phyloP scores from a whole-genome alignment of 2,329 filamentous ascomycete genomes.

The Alternaria panax region DNA sequence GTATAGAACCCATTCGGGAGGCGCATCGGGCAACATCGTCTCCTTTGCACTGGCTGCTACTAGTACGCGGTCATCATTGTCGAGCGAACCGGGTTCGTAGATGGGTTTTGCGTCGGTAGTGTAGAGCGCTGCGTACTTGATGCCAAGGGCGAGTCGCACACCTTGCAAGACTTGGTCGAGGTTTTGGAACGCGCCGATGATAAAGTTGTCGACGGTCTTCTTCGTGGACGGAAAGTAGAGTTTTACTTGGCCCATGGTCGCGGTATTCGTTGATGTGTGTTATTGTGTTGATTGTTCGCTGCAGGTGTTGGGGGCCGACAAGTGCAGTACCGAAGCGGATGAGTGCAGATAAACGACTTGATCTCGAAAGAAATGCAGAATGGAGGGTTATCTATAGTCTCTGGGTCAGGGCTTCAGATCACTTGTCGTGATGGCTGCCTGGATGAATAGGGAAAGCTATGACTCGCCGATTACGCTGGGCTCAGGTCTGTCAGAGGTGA shows the following conservation, averaged over 20 bases:
- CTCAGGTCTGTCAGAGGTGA: background rate
- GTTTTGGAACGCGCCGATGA: slow-evolving; percentile 16
- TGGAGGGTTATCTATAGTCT: background rate
- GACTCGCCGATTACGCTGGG: background rate
- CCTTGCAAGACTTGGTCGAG: slow-evolving; percentile 21
- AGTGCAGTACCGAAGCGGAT: background rate
- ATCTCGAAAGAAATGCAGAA: background rate
- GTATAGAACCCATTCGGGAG: slow-evolving; percentile 8
- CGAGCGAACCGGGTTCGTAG: slow-evolving; percentile 12
- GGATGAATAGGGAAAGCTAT: background rate
- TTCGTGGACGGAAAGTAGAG: slow-evolving; percentile 18
- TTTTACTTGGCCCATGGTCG: slow-evolving; percentile 11
- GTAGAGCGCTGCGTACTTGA: slow-evolving; percentile 18
- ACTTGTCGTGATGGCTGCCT: background rate
- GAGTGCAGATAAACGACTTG: background rate
- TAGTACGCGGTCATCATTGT: slow-evolving; percentile 18
- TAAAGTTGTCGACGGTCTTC: slow-evolving; percentile 10
- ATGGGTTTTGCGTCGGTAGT: slow-evolving; percentile 17
- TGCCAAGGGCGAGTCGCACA: slow-evolving; percentile 16
- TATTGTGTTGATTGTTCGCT: background rate
- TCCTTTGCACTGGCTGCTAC: slow-evolving; percentile 10
- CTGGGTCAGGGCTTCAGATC: background rate
- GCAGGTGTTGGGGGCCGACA: background rate
- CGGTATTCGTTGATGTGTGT: background rate
- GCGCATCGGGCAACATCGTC: slow-evolving; percentile 18